phyloP scores from a whole-genome alignment of 148 eudicot genomes.

The Rhododendron simsii region DNA sequence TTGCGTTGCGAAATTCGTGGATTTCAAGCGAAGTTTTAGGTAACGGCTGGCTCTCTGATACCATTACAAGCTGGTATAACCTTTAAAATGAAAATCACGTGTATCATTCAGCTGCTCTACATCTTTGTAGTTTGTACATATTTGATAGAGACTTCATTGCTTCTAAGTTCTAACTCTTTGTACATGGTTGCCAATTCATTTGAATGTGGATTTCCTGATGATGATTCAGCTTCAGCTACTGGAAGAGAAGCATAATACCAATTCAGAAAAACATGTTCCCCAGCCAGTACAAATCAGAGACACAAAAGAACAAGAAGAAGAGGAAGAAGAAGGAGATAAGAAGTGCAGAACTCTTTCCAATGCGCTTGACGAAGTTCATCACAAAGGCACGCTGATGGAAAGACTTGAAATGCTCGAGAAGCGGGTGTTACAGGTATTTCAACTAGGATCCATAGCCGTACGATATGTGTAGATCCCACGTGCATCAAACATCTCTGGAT shows the following conservation, averaged over 20 bases:
- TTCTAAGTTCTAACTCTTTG: not conserved
- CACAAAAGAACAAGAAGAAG: not conserved
- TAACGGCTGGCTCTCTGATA: not conserved
- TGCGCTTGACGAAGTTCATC: constrained; percentile 42
- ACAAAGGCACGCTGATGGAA: constrained; percentile 42
- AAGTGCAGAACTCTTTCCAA: constrained; percentile 23
- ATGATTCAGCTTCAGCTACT: constrained; percentile 35
- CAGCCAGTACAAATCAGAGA: not conserved
- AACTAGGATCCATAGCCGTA: not conserved
- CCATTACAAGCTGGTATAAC: not conserved
- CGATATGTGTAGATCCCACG: not conserved
- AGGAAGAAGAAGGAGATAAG: not conserved
- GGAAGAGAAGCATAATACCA: constrained; percentile 35
- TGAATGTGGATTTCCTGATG: not conserved
- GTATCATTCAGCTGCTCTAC: not conserved
- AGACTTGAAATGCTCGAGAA: constrained; percentile 36
- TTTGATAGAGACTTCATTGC: not conserved
- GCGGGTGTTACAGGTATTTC: constrained; percentile 36
- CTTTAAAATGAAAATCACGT: not conserved
- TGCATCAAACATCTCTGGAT: not conserved
- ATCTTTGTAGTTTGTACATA: not conserved
- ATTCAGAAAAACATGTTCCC: constrained; percentile 16
- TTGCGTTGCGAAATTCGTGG: not conserved
- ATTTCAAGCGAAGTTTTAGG: not conserved
- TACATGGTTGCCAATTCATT: not conserved